Percentiles rank a stretch among this genome's conserved stretches.
phyloP scores from a whole-genome alignment of 1,284 basidiomycete genomes.

The Leccinum olivaceoglutinosum region DNA sequence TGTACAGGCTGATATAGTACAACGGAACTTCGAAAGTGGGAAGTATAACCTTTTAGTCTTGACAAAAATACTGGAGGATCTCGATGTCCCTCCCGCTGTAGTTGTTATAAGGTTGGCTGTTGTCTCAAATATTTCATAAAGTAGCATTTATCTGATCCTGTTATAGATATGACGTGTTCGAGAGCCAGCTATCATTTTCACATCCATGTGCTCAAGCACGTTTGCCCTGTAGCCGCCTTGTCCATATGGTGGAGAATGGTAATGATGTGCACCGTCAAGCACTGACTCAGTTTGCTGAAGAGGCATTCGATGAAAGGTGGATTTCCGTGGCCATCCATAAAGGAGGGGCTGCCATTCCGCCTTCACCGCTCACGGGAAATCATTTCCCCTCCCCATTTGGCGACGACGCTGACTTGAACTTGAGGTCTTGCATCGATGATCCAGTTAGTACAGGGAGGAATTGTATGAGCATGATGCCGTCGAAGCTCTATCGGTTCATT shows the following conservation, averaged over 20 bases:
- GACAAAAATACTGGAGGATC: conserved; percentile 51
- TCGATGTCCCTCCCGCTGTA: conserved; percentile 49
- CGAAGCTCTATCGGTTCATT: conserved; percentile 47
- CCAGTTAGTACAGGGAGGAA: conserved; percentile 47
- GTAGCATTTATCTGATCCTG: conserved; percentile 10
- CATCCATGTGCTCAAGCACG: conserved; percentile 43
- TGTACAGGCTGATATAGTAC: conserved; percentile 25
- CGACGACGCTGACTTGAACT: conserved; percentile 39
- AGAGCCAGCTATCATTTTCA: conserved; percentile 55
- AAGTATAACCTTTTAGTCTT: conserved; percentile 57
- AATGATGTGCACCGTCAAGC: conserved; percentile 51
- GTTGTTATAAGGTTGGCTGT: conserved; percentile 53
- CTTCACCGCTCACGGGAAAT: conserved; percentile 36
- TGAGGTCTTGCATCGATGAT: conserved; percentile 34
- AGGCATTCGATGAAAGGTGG: conserved; percentile 35
- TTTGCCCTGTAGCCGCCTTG: conserved; percentile 44
- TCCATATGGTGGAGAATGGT: conserved; percentile 59
- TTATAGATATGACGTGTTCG: conserved; percentile 54
- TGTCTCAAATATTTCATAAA: background rate
- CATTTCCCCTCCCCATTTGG: conserved; percentile 41
- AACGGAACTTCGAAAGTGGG: conserved; percentile 46
- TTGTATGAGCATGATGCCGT: conserved; percentile 52
- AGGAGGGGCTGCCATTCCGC: conserved; percentile 41
- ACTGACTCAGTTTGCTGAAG: conserved; percentile 33
- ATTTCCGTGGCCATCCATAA: conserved; percentile 36